Conservation (phyloP, 139 green algal genomes). For the Coccomyxa sp. region DNA sequence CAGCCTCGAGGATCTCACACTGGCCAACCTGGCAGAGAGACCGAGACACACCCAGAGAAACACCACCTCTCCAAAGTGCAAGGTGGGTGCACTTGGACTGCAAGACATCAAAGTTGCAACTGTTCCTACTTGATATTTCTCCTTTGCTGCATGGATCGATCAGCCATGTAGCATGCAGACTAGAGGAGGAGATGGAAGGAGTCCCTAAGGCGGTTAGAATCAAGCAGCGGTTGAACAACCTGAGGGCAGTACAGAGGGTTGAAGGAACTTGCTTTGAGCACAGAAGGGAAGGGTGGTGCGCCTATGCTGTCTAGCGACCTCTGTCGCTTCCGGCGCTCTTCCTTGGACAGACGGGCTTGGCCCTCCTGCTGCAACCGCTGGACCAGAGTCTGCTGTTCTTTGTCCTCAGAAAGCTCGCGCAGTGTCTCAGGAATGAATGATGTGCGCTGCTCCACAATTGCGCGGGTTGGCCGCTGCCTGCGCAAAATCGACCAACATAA, state of each 20-base stretch:
- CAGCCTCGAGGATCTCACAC: neutral
- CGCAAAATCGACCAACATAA: too few species aligned
- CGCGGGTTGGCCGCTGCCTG: neutral
- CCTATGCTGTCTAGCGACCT: slow-evolving; percentile 61
- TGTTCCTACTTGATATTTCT: neutral
- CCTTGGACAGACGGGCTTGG: slow-evolving; percentile 63
- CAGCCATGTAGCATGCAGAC: neutral
- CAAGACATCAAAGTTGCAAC: neutral
- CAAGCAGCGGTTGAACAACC: neutral
- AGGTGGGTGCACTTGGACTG: neutral
- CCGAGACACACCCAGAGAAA: neutral
- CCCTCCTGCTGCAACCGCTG: slow-evolving; percentile 27
- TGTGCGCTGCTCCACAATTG: neutral
- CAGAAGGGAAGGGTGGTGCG: slow-evolving; percentile 32
- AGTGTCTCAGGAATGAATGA: slow-evolving; percentile 80
- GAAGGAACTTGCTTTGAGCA: slow-evolving; percentile 5
- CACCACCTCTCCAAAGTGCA: neutral
- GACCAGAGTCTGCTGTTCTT: slow-evolving; percentile 49
- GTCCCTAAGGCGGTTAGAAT: neutral
- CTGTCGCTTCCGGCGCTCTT: slow-evolving; percentile 62
- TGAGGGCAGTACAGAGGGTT: neutral
- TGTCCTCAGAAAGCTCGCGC: slow-evolving; percentile 60
- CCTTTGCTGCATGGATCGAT: neutral
- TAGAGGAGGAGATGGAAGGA: neutral
- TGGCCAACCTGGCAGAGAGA: neutral